Base-by-base conservation (phyloP, 2,329 filamentous ascomycete species). In the Penicillium verrucosum region DNA sequence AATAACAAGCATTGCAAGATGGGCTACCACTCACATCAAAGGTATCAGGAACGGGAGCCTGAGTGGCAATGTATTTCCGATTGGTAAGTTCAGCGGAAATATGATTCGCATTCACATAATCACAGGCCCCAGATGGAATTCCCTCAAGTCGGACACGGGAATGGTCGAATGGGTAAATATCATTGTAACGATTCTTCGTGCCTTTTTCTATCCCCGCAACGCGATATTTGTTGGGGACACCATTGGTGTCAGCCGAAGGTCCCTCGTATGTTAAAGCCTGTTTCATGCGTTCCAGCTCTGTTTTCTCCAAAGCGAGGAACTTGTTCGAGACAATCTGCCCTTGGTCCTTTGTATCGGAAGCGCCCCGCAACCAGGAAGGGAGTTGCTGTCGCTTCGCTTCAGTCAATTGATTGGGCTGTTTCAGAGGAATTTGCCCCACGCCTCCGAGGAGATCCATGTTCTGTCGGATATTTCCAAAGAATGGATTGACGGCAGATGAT, bases 151-250 rank as follows among this genome's bases (percentile, higher is more conserved):
- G 91, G 52, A 99, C 94, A 57, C 94, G 82, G 3, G 91, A 87
- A 73, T 99, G 94, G 69, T 97, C 93, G 70, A 95, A 99, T 0
- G 94, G 94, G 76, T 96, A 87, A 54, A 97, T 97, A 65, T 97
- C 95, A 77, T 97, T 97, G 78, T 99, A 99, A 9, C 94, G 85
- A 67, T 99, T 99, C 78, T 97, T 97, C 18, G 82, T 85, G 8
- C 94, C 94, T 73, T 97, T 94, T 68, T 99, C 94, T 30, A 99
- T 89, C 8, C 94, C 94, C 0, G 90, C 94, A 50, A 99, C 85
- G 65, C 90, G 88, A 8, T 95, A 84, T 45, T 64, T 70, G 23
- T 75, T 74, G 37, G 77, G 71, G 1, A 75, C 68, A 0, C 73
- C 64, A 1, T 81, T 69, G 0, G 68, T 58, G 4, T 69, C 58